Percentiles rank a stretch among this genome's conserved stretches.
phyloP scores from a whole-genome alignment of 768 basidiomycete genomes.

The Pleurotus sapidus region DNA sequence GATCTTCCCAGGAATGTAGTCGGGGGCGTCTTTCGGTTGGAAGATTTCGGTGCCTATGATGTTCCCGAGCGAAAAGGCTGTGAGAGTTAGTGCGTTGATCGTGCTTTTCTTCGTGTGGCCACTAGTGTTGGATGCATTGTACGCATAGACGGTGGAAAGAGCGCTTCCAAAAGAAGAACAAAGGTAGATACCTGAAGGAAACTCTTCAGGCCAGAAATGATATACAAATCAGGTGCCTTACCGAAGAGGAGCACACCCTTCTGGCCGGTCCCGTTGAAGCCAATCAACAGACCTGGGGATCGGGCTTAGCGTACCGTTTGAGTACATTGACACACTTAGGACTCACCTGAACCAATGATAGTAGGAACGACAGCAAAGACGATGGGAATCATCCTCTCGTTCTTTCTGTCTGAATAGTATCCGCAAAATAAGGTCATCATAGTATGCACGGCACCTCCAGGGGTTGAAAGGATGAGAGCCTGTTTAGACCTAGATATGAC shows the following conservation, averaged over 20 bases:
- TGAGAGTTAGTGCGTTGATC: conserved; percentile 60
- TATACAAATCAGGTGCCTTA: conserved; percentile 15
- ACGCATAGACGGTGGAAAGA: conserved; percentile 58
- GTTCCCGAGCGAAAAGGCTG: conserved; percentile 54
- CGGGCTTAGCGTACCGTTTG: not conserved
- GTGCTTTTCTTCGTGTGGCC: conserved; percentile 71
- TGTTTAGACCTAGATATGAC: conserved; percentile 44
- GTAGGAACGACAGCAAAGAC: conserved; percentile 56
- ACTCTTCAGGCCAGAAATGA: not conserved
- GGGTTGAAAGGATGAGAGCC: conserved; percentile 58
- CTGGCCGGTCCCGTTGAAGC: conserved; percentile 42
- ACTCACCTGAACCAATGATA: conserved; percentile 50
- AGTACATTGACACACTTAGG: not conserved
- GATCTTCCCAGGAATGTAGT: conserved; percentile 65
- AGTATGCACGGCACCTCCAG: conserved; percentile 49
- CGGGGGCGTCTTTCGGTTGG: conserved; percentile 57
- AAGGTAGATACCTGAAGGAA: conserved; percentile 40
- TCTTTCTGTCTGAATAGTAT: conserved; percentile 63
- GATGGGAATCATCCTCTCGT: conserved; percentile 61
- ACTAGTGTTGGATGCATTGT: conserved; percentile 61
- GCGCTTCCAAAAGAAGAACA: conserved; percentile 57
- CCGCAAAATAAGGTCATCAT: conserved; percentile 50
- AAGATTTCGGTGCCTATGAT: conserved; percentile 65
- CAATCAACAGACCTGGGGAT: conserved; percentile 45
- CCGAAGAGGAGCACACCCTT: conserved; percentile 59